These are phyloP conservation scores for Trypanosoma avium DNA, from an alignment of 208 protist genomes.

Conservation along the genomic window DNA sequence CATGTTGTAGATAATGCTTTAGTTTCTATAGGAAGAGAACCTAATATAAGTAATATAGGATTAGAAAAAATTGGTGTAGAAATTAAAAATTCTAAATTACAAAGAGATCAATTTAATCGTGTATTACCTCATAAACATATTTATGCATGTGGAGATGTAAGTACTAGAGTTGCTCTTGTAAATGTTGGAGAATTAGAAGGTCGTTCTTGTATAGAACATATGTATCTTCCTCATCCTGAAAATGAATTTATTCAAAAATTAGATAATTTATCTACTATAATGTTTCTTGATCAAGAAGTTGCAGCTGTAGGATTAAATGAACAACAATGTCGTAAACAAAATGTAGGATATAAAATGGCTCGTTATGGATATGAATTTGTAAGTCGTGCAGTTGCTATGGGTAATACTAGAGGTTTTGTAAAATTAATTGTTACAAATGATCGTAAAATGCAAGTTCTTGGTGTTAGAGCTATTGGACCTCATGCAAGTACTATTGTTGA, in stretches of 20 bases:
- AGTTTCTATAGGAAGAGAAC: constrained; percentile 87
- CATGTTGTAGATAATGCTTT: constrained; percentile 80
- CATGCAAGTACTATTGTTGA: constrained; percentile 91
- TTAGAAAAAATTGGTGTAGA: constrained; percentile 60
- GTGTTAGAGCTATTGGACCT: constrained; percentile 82
- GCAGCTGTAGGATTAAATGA: constrained; percentile 89
- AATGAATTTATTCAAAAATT: constrained; percentile 59
- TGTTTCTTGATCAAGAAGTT: constrained; percentile 92
- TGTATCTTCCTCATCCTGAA: constrained; percentile 74
- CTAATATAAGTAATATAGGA: constrained; percentile 51
- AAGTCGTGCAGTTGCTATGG: constrained; percentile 80
- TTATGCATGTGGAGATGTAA: constrained; percentile 85
- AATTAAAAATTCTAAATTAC: constrained; percentile 38
- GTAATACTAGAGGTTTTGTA: constrained; percentile 88
- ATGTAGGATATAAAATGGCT: constrained; percentile 88
- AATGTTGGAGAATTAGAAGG: constrained; percentile 88
- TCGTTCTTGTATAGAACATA: constrained; percentile 76
- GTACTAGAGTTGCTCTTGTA: constrained; percentile 74
- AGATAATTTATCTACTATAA: constrained; percentile 91
- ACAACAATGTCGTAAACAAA: constrained; percentile 67
- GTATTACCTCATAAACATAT: constrained; percentile 78
- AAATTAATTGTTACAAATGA: constrained; percentile 92
- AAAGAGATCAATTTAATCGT: constrained; percentile 66
- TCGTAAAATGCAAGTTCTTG: constrained; percentile 85
- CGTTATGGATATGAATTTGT: constrained; percentile 88